These are phyloP conservation scores for Blakeslea trispora DNA, from an alignment of 371 early-diverging fungal species.

Conservation along the genomic window DNA sequence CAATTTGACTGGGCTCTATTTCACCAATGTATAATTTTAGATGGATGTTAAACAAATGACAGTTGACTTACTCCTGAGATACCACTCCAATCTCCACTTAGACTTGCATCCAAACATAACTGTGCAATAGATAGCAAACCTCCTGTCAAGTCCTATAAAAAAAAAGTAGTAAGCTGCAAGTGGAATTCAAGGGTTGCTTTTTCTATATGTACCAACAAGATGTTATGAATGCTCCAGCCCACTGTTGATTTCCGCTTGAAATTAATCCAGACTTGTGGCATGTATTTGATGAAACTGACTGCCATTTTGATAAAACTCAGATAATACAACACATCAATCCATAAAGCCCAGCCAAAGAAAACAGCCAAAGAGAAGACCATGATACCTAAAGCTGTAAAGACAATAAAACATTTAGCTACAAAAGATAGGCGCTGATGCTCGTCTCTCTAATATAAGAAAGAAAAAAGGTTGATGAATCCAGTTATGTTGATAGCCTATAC, in stretches of 20 bases:
- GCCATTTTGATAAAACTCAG: constrained; percentile 80
- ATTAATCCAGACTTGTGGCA: constrained; percentile 88
- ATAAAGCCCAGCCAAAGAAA: constrained; percentile 31
- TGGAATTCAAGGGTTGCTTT: no score
- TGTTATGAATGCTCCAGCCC: constrained; percentile 94
- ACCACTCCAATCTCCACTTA: constrained; percentile 70
- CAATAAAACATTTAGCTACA: constrained; percentile 42
- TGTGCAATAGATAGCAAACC: constrained; percentile 83
- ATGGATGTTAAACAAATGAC: neutral
- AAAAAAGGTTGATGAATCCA: neutral
- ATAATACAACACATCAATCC: constrained; percentile 74
- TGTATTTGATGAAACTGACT: constrained; percentile 83
- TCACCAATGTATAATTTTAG: neutral
- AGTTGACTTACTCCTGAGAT: constrained; percentile 57
- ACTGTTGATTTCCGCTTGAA: constrained; percentile 76
- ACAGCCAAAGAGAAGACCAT: constrained; percentile 32
- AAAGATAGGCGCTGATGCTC: constrained; percentile 43
- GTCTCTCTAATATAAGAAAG: constrained; percentile 53
- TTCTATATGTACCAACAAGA: constrained; percentile 60
- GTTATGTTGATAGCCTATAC: neutral
- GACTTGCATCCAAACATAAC: constrained; percentile 73
- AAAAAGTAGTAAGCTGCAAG: no score
- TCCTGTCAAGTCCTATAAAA: constrained; percentile 89
- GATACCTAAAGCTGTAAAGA: neutral
- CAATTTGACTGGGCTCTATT: constrained; percentile 57